phyloP scores from a whole-genome alignment of 129 eudicot genomes.

The Deinandra increscens region DNA sequence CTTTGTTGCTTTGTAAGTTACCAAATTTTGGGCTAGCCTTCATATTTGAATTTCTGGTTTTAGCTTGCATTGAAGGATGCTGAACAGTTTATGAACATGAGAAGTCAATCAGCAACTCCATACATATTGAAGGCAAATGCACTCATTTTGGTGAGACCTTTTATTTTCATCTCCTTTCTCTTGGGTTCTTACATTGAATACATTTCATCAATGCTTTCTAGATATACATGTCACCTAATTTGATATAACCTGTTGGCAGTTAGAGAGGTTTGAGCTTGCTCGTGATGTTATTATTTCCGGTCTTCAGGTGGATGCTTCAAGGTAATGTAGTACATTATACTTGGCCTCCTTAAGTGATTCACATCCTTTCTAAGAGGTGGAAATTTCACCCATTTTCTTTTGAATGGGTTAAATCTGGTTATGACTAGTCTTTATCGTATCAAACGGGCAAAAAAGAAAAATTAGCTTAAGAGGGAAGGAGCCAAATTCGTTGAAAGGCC shows the following conservation, averaged over 20 bases:
- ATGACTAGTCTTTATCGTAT: background rate
- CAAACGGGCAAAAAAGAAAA: background rate
- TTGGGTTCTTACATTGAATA: background rate
- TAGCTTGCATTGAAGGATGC: slow-evolving; percentile 99
- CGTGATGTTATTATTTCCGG: slow-evolving; percentile 69
- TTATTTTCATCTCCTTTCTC: background rate
- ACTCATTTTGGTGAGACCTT: slow-evolving; percentile 62
- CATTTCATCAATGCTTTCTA: background rate
- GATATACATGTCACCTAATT: slow-evolving; percentile 16
- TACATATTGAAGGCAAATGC: slow-evolving; percentile 81
- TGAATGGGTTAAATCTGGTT: background rate
- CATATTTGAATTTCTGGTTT: slow-evolving; percentile 21
- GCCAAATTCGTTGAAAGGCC: background rate
- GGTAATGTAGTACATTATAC: slow-evolving; percentile 43
- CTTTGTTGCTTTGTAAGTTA: slow-evolving; percentile 23
- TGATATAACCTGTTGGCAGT: slow-evolving; percentile 52
- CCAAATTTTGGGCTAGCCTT: background rate
- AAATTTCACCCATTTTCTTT: background rate
- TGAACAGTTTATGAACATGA: slow-evolving; percentile 63
- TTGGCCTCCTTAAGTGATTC: background rate
- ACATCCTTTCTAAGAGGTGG: background rate
- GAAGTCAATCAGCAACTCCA: slow-evolving; percentile 46
- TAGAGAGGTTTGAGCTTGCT: slow-evolving; percentile 86
- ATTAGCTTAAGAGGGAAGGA: background rate
- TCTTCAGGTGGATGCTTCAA: slow-evolving; percentile 77